A percentile compares a stretch with the other conserved stretches of the same genome.
These are phyloP conservation scores for Saccharomyces hybrid DNA, from an alignment of 1,139 yeast genomes.

Conservation along the genomic window DNA sequence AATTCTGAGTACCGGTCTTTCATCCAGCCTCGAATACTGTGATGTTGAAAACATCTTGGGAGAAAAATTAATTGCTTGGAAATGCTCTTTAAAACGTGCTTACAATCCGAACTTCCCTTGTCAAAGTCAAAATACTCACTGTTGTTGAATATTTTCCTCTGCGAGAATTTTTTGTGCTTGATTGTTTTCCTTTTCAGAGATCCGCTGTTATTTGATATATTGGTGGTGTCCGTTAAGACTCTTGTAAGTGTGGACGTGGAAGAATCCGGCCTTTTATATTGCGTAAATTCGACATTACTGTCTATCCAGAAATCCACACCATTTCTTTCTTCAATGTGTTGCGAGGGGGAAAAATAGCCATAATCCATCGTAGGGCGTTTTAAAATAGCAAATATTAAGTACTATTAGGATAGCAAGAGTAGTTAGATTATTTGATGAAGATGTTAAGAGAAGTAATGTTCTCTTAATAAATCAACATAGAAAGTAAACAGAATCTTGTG, in stretches of 20 bases:
- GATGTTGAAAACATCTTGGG: constrained; percentile 19
- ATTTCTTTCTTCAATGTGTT: neutral
- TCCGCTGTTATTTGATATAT: neutral
- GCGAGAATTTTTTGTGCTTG: neutral
- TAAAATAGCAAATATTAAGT: neutral
- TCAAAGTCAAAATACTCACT: neutral
- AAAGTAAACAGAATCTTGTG: neutral
- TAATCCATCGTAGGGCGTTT: neutral
- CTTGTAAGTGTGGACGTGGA: neutral
- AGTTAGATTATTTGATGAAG: neutral
- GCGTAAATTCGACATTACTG: neutral
- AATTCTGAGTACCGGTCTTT: constrained; percentile 7
- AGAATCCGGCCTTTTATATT: neutral
- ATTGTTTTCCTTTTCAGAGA: neutral
- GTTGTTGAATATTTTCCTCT: neutral
- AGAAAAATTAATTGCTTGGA: constrained; percentile 5
- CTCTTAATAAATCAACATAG: no score
- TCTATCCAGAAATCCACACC: constrained; percentile 1
- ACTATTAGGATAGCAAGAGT: neutral
- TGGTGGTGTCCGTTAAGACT: neutral
- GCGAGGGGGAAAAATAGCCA: neutral
- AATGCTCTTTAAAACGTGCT: constrained; percentile 3
- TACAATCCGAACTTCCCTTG: constrained; percentile 8
- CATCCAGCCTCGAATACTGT: constrained; percentile 11
- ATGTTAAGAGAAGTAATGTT: neutral